Percentiles rank a stretch among this genome's conserved stretches.
These are phyloP conservation scores for Fusarium sp. DNA, from an alignment of 2,329 filamentous ascomycete species.

Conservation along the genomic window DNA sequence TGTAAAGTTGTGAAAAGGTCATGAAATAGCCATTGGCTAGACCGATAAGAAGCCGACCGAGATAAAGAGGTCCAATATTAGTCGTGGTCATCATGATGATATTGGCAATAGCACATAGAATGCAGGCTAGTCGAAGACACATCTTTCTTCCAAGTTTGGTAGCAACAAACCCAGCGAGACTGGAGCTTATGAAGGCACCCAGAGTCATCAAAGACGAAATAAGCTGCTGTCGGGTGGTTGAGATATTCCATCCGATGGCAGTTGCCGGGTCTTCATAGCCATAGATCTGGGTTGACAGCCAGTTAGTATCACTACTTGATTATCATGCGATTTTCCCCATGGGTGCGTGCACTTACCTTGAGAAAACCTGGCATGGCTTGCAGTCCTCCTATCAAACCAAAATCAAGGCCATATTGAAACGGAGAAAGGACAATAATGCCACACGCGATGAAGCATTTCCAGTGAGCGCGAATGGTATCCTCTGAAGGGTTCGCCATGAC, in stretches of 20 bases:
- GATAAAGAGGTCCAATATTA: conserved; percentile 34
- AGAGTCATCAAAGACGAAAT: conserved; percentile 45
- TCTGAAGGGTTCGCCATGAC: conserved; percentile 20
- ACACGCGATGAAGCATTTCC: conserved; percentile 43
- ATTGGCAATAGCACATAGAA: conserved; percentile 38
- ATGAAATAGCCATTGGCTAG: conserved; percentile 44
- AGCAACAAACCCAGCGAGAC: conserved; percentile 37
- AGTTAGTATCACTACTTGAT: background rate
- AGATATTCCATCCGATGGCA: conserved; percentile 44
- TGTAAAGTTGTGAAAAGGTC: conserved; percentile 43
- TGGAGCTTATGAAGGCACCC: conserved; percentile 43
- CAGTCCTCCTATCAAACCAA: conserved; percentile 40
- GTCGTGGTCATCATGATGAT: conserved; percentile 45
- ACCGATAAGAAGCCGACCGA: conserved; percentile 36
- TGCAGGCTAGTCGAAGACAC: conserved; percentile 39
- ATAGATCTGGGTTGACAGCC: conserved; percentile 17
- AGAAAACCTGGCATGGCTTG: conserved; percentile 45
- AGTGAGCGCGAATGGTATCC: conserved; percentile 41
- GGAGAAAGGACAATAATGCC: conserved; percentile 40
- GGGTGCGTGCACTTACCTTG: conserved; percentile 1
- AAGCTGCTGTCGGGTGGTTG: conserved; percentile 40
- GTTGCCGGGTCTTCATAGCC: conserved; percentile 39
- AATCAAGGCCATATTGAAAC: conserved; percentile 44
- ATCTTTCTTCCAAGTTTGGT: conserved; percentile 33
- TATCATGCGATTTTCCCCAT: fast-evolving